Base-by-base conservation (phyloP, 2,329 filamentous ascomycete species). In the Corinectria fuckeliana region DNA sequence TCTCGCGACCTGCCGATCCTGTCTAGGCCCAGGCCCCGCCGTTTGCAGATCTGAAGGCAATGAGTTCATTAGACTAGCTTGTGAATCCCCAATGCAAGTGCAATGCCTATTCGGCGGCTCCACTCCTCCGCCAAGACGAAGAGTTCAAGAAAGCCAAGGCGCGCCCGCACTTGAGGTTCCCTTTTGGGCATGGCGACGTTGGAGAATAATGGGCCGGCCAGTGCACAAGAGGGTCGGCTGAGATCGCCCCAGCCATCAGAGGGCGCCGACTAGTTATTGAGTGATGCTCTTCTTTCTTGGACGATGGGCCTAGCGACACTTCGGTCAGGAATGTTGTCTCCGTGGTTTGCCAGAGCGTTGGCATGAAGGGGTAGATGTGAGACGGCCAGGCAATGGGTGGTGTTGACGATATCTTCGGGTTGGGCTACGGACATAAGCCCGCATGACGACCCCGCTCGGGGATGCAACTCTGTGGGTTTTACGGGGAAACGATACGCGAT, bases 401-500 rank as follows among this genome's bases (percentile, higher is more conserved):
- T 51, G 44, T 32, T 58, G 54, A 41, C 56, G 53, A 58, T 34
- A 56, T 47, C 45, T 50, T 61, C 64, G 39, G 28, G 30, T 52
- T 30, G 25, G 32, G 26, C 30, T 50, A 26, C 38, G 42, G 26
- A 48, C 34, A 53, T 62, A 54, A 65, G 62, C 53, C 58, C 41
- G 50, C 56, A 45, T 39, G 38, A 50, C 54, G 32, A 58, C 65
- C 63, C 66, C 65, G 57, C 63, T 62, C 32, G 18, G 21, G 55
- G 36, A 68, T 66, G 65, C 64, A 67, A 61, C 61, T 14, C 59
- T 44, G 42, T 56, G 32, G 42, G 38, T 30, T 48, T 55, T 41
- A 51, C 61, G 61, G 61, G 61, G 64, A 60, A 62, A 56, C 56
- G 64, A 58, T 56, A 64, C 66, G 66, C 57, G 48, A 60, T 50